phyloP scores from a whole-genome alignment of 495 filamentous ascomycete species.

The Penicillium dipodomyicola region DNA sequence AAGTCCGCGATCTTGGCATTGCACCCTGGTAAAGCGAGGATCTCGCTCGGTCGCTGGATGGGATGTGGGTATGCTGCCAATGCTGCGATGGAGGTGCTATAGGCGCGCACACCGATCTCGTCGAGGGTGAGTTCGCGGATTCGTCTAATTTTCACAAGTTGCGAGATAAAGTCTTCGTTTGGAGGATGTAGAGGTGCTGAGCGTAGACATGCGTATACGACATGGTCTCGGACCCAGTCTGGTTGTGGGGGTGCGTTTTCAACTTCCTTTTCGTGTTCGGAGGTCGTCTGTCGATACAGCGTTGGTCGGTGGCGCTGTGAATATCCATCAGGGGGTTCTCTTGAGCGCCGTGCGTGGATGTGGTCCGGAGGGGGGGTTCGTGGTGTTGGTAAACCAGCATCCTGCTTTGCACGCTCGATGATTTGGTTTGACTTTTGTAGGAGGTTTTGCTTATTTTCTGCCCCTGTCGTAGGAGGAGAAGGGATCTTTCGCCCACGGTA shows the following conservation, averaged over 20 bases:
- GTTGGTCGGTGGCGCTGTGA: constrained; percentile 34
- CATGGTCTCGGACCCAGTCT: constrained; percentile 62
- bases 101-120: constrained; percentile 79
- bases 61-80: constrained; percentile 77
- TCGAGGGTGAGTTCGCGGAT: constrained; percentile 69
- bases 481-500: constrained; percentile 53
- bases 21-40: constrained; percentile 75
- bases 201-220: constrained; percentile 79
- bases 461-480: constrained; percentile 3
- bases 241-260: constrained; percentile 57
- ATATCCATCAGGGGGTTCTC: constrained; percentile 18
- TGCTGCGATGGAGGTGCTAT: constrained; percentile 80
- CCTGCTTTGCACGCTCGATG: constrained; percentile 53
- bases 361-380: constrained; percentile 5
- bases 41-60: constrained; percentile 55
- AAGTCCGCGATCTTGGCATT: constrained; percentile 75
- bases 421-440: constrained; percentile 33
- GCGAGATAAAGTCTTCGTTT: constrained; percentile 72
- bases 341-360: constrained; percentile 18
- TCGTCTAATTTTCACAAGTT: constrained; percentile 71
- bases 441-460: constrained; percentile 3
- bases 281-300: constrained; percentile 65
- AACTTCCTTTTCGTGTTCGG: constrained; percentile 72
- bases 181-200: constrained; percentile 66
- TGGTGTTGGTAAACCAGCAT: constrained; percentile 33